These are phyloP conservation scores for Xylaria digitata DNA, from an alignment of 2,329 filamentous ascomycete species.

Conservation along the genomic window DNA sequence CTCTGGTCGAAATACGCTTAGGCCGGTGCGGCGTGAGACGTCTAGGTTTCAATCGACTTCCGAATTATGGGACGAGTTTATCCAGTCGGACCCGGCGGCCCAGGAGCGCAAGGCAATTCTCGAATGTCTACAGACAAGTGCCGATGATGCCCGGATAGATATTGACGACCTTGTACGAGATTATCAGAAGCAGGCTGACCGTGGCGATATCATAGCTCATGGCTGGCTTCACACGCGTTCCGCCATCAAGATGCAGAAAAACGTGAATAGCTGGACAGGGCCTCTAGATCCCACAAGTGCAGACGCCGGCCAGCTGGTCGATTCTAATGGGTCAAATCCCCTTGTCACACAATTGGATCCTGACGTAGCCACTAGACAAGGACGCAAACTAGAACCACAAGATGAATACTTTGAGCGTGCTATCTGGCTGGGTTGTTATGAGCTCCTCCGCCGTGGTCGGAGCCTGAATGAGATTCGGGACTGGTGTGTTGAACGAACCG, in stretches of 20 bases:
- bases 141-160: constrained; percentile 72
- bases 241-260: constrained; percentile 90
- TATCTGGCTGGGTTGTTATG: constrained; percentile 94
- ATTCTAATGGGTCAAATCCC: constrained; percentile 68
- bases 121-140: constrained; percentile 86
- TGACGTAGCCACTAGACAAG: constrained; percentile 85
- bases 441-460: constrained; percentile 88
- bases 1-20: constrained; percentile 52
- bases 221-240: constrained; percentile 94
- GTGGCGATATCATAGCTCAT: constrained; percentile 83
- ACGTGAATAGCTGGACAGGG: constrained; percentile 74
- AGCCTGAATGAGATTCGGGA: constrained; percentile 78
- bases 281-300: constrained; percentile 72
- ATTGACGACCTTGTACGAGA: constrained; percentile 82
- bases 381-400: constrained; percentile 78
- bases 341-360: constrained; percentile 91
- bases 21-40: constrained; percentile 51
- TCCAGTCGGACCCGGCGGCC: constrained; percentile 77
- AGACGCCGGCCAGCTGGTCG: constrained; percentile 67
- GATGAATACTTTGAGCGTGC: constrained; percentile 91
- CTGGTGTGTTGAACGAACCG: constrained; percentile 87
- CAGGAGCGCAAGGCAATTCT: constrained; percentile 83
- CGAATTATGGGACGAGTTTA: constrained; percentile 74
- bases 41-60: constrained; percentile 46
- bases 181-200: constrained; percentile 78